These are phyloP conservation scores for Penicillium decumbens DNA, from an alignment of 2,329 filamentous ascomycete species.

Conservation along the genomic window DNA sequence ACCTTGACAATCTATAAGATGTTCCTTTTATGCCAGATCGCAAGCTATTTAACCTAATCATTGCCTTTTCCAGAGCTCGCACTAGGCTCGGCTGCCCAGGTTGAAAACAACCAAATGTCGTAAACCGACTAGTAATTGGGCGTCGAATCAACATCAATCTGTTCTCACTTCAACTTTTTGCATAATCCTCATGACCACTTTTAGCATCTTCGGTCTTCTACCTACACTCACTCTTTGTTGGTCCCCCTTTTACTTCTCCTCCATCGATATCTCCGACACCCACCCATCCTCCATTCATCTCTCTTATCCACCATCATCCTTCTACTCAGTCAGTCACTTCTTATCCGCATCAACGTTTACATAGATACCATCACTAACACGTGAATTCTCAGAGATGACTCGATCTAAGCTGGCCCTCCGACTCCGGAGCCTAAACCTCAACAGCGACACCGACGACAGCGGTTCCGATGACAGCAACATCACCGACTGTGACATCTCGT, in stretches of 20 bases:
- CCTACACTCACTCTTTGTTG: background rate
- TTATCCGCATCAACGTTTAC: background rate
- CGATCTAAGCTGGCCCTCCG: background rate
- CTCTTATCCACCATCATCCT: background rate
- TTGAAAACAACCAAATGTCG: too few relatives aligned
- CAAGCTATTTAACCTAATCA: too few relatives aligned
- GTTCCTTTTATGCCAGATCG: too few relatives aligned
- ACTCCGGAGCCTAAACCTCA: background rate
- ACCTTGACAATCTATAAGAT: too few relatives aligned
- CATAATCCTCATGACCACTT: too few relatives aligned
- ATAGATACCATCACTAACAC: background rate
- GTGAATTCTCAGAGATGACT: background rate
- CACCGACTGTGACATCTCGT: background rate
- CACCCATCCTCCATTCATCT: background rate
- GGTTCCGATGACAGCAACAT: background rate
- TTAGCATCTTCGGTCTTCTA: background rate
- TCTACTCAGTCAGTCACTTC: background rate
- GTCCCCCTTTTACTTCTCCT: background rate
- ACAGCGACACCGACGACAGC: background rate
- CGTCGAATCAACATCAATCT: too few relatives aligned
- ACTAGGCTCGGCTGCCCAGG: too few relatives aligned
- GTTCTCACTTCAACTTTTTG: too few relatives aligned
- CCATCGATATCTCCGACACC: background rate
- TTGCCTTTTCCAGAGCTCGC: too few relatives aligned
- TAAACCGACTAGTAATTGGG: too few relatives aligned